phyloP scores from a whole-genome alignment of 192 early-diverging fungal genomes.

The Coemansia sp. region DNA sequence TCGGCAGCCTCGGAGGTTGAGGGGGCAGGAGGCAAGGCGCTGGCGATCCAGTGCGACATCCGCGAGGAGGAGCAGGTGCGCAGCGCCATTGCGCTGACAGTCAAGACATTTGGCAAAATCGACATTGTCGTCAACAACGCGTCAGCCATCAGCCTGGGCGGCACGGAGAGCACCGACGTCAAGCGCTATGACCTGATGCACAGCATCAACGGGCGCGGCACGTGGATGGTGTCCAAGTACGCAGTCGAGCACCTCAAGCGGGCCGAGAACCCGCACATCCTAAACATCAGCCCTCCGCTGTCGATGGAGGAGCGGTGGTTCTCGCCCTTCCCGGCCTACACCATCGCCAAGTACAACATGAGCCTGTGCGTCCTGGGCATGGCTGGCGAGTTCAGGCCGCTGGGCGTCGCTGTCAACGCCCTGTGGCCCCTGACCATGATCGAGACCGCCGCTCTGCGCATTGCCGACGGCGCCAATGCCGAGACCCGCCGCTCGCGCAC shows the following conservation, averaged over 20 bases:
- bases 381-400: constrained; percentile 61
- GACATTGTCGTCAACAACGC: constrained; percentile 84
- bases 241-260: constrained; percentile 64
- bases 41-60: constrained; percentile 81
- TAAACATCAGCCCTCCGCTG: constrained; percentile 73
- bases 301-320: constrained; percentile 72
- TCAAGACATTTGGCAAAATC: constrained; percentile 69
- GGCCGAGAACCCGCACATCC: constrained; percentile 70
- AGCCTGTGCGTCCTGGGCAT: constrained; percentile 70
- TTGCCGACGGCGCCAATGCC: constrained; percentile 14
- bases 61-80: constrained; percentile 74
- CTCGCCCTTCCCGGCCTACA: constrained; percentile 62
- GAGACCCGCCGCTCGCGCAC: constrained; percentile 19
- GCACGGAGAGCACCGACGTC: constrained; percentile 56
- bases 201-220: constrained; percentile 74
- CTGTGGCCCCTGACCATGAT: constrained; percentile 78
- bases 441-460: constrained; percentile 66
- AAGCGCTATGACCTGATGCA: constrained; percentile 78
- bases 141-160: constrained; percentile 68
- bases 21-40: constrained; percentile 68
- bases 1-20: constrained; percentile 73
- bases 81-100: constrained; percentile 64
- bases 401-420: constrained; percentile 73
- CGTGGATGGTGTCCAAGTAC: constrained; percentile 74
- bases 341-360: constrained; percentile 77